phyloP scores from a whole-genome alignment of 345 rosid species.

The Clarkia xantiana region DNA sequence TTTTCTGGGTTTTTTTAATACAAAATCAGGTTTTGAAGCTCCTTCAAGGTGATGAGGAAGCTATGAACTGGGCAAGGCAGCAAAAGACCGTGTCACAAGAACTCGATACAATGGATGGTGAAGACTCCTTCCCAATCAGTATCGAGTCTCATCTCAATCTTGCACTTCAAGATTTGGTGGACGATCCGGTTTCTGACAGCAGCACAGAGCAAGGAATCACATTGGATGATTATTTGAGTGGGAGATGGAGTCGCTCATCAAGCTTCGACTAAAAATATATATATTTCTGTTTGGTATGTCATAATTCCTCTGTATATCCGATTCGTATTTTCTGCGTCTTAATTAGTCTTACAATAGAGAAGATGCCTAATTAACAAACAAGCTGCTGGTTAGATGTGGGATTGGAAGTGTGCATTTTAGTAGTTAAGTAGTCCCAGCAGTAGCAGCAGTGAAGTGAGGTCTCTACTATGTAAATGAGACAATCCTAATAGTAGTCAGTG shows the following conservation, averaged over 20 bases:
- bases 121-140: slow-evolving; percentile 25
- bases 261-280: slow-evolving; percentile 42
- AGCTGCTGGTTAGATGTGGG: too few relatives aligned
- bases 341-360: too few relatives aligned
- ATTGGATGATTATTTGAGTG: slow-evolving; percentile 60
- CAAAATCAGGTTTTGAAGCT: slow-evolving; percentile 55
- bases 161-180: slow-evolving; percentile 66
- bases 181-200: slow-evolving; percentile 47
- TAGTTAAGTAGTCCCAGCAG: too few relatives aligned
- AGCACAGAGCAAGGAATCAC: slow-evolving; percentile 42
- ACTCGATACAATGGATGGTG: slow-evolving; percentile 26
- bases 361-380: too few relatives aligned
- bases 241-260: slow-evolving; percentile 67
- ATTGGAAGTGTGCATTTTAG: too few relatives aligned
- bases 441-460: too few relatives aligned
- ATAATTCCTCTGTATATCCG: too few relatives aligned
- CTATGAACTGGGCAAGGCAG: slow-evolving; percentile 45
- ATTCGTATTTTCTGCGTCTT: too few relatives aligned
- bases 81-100: slow-evolving; percentile 40
- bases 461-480: too few relatives aligned
- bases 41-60: slow-evolving; percentile 68
- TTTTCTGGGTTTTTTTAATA: too few relatives aligned
- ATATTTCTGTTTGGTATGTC: too few relatives aligned
- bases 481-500: too few relatives aligned
- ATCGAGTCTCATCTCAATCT: slow-evolving; percentile 74